A percentile compares a stretch with the other conserved stretches of the same genome.
phyloP scores from a whole-genome alignment of 164 flowering plant species.

The Tinospora cordifolia region DNA sequence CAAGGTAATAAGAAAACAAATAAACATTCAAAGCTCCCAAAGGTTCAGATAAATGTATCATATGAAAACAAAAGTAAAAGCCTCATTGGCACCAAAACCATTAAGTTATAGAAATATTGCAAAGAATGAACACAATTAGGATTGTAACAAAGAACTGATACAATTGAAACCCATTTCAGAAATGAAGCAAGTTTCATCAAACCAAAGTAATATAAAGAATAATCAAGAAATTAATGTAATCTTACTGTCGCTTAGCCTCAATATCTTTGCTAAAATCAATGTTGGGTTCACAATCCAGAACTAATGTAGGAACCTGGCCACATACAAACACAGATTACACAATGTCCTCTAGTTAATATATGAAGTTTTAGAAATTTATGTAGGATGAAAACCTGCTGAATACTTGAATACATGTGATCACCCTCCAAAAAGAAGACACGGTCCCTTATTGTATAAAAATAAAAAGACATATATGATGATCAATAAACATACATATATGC shows the following conservation, averaged over 20 bases:
- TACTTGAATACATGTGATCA: slow-evolving; percentile 87
- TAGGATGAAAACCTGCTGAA: slow-evolving; percentile 59
- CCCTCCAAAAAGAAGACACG: slow-evolving; percentile 89
- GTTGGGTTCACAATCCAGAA: slow-evolving; percentile 92
- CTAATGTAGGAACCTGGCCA: slow-evolving; percentile 86
- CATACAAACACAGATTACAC: slow-evolving; percentile 12
- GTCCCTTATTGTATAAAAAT: no score
- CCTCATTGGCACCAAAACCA: no score
- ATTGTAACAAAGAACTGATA: background rate
- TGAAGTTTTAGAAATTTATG: background rate
- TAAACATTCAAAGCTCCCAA: background rate
- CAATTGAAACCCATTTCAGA: no score
- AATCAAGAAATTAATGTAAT: background rate
- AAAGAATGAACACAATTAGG: background rate
- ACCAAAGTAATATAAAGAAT: background rate
- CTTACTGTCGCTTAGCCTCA: slow-evolving; percentile 87
- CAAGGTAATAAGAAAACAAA: background rate
- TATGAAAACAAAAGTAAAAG: background rate
- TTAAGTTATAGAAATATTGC: no score
- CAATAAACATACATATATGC: no score
- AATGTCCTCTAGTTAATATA: background rate
- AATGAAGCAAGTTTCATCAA: no score
- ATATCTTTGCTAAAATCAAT: slow-evolving; percentile 90
- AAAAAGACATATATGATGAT: no score
- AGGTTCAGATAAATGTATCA: background rate